Conservation (phyloP, 1,284 basidiomycete genomes). For the Irpex sp. region DNA sequence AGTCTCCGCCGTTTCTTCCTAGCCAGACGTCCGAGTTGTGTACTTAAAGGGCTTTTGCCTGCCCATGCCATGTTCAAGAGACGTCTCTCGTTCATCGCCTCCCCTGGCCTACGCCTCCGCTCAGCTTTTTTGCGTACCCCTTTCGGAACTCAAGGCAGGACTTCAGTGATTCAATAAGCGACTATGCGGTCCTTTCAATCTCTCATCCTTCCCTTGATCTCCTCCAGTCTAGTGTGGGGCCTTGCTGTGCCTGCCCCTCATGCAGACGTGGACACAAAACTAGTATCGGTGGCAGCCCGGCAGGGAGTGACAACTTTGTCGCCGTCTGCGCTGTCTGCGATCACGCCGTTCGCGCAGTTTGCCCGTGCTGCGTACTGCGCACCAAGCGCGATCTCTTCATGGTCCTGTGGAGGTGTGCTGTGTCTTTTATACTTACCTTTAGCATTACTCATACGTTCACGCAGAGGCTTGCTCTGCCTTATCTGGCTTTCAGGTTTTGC, state of each 20-base stretch:
- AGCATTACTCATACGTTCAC: not conserved
- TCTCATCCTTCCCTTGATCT: not conserved
- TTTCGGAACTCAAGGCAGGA: not conserved
- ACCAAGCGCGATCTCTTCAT: slow-evolving; percentile 33
- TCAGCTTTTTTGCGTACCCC: no score
- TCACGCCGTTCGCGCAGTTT: slow-evolving; percentile 45
- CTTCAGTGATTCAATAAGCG: not conserved
- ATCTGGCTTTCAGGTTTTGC: slow-evolving; percentile 39
- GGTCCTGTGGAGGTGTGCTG: slow-evolving; percentile 42
- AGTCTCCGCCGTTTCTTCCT: not conserved
- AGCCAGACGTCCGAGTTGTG: not conserved
- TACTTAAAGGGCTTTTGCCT: no score
- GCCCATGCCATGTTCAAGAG: not conserved
- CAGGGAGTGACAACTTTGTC: slow-evolving; percentile 30
- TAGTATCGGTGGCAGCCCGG: not conserved
- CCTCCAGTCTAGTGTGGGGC: not conserved
- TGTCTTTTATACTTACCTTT: not conserved
- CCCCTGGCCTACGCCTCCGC: no score
- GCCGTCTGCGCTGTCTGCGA: slow-evolving; percentile 29
- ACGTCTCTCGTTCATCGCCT: not conserved
- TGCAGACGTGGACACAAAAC: not conserved
- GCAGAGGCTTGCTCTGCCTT: slow-evolving; percentile 37
- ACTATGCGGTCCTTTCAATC: not conserved
- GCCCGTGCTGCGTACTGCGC: slow-evolving; percentile 51
- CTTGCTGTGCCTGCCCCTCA: slow-evolving; percentile 8